Evolutionary conservation across 2,329 filamentous ascomycete species (phyloP), one percentile per base, ranked within the genome.

Genomic region (Setomelanomma holmii): DNA sequence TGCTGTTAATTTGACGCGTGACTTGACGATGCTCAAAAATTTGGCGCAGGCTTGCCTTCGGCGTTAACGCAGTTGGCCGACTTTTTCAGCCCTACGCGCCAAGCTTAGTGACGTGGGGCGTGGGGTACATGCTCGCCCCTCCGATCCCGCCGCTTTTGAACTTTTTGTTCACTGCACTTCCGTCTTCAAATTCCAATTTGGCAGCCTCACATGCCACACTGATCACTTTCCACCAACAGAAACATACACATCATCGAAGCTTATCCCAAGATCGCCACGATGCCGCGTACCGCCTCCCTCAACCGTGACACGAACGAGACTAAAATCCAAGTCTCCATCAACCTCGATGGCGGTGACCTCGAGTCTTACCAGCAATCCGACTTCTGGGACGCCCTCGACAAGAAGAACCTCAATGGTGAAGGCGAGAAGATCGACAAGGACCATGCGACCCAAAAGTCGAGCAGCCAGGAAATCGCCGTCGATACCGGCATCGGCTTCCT

Each of bases 241-340:
- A 14, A 30, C 27, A 30, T 30, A 4, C 12, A 27, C 12, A 6
- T 19, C 17, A 33, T 35, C 22, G 17, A 14, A 34, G 16, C 20
- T 6, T 4, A n/a, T 11, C 27, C 22, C 8, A n/a, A 50, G 35
- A 50, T 43, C 43, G 50, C 56, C 52, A 68, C 53, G 22, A 73
- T 70, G 66, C 64, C 75, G 49, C 89, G 93, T 72, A 91, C 88
- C 75, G 87, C 91, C 44, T 85, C 88, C 48, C 80, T 98, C 66
- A 87, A 89, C 60, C 91, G 95, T 74, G 89, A 93, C 77, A 99
- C 95, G 70, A 98, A 98, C 80, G 95, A 99, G 81, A 99, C 95
- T 73, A 96, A 96, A 75, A 96, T 99, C 76, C 88, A 95, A 73
- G 83, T 98, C 59, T 90, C 91, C 34, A 83, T 99, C 66, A 96